Base-by-base conservation (phyloP, 106 monocot species). In the Allium sativum region DNA sequence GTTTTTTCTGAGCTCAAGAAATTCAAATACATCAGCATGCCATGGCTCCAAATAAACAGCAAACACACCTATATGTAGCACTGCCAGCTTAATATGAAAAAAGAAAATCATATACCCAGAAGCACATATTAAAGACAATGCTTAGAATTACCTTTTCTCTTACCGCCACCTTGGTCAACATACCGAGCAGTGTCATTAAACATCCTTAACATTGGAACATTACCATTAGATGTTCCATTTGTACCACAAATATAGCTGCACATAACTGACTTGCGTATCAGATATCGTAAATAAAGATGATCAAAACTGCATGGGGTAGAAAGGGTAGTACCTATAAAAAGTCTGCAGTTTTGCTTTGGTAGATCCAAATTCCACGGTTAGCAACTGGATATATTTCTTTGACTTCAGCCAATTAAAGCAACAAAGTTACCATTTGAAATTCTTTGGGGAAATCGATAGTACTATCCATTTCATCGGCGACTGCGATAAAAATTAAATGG, bases 161-260 rank as follows among this genome's bases (percentile, higher is more conserved):
- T 93, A 53, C 93, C 93, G 43, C 93, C 93, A 11, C 93, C 88
- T 78, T 93, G 93, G 74, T 89, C 93, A 74, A 89, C 93, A 80
- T 93, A 93, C 42, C 93, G 93, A 45, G 93, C 93, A 67, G 93
- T 93, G 58, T 93, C 89, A 76, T 93, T 93, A 68, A 89, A 89
- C 40, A 93, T 89, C 20, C 89, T 76, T 60, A 89, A 69, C 93
- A 93, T 93, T 51, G 93, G 93, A 67, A 93, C 85, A 76, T 89
- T 85, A 16, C 93, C 93, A 76, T 93, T 93, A 10, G 93, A 93
- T 12, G 83, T 75, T 53, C 93, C 89, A 78, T 93, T 93, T 45
- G 93, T 93, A 21, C 93, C 93, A 66, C 93, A 82, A 12, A 93
- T 93, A 42, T 93, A 88, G 66, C 93, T 93, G 22, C 93, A 74